phyloP scores from a whole-genome alignment of 176 grass and related monocot species.

The Poa annua region DNA sequence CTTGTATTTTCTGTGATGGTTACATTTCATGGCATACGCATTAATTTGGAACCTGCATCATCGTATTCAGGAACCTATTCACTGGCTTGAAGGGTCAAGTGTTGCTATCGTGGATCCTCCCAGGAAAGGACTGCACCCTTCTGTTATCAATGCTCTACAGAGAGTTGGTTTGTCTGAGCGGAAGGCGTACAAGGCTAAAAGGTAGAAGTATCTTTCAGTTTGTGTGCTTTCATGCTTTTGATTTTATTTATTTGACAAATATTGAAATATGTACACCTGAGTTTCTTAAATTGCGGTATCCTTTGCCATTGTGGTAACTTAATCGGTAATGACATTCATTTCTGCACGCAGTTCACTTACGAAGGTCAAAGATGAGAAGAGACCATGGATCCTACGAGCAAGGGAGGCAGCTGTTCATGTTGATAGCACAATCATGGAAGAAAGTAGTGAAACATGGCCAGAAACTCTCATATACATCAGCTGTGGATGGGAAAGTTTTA shows the following conservation, averaged over 20 bases:
- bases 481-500: constrained; percentile 98
- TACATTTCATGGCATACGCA: constrained; percentile 33
- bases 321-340: constrained; percentile 35
- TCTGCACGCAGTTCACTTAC: constrained; percentile 57
- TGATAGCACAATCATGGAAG: constrained; percentile 61
- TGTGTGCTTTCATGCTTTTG: constrained; percentile 20
- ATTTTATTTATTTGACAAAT: constrained; percentile 30
- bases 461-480: constrained; percentile 94
- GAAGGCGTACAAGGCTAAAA: constrained; percentile 64
- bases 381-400: constrained; percentile 89
- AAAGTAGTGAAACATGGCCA: constrained; percentile 67
- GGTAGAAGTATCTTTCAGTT: constrained; percentile 48
- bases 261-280: neutral
- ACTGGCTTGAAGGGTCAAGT: constrained; percentile 86
- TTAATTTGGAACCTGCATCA: constrained; percentile 48
- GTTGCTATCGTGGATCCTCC: constrained; percentile 95
- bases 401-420: constrained; percentile 84
- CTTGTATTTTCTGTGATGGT: constrained; percentile 32
- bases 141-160: constrained; percentile 75
- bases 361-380: constrained; percentile 92
- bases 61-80: constrained; percentile 72
- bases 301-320: constrained; percentile 6
- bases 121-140: constrained; percentile 90
- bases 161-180: constrained; percentile 66
- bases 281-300: constrained; percentile 13